Evolutionary conservation across 169 alveolate species (phyloP).

Genomic region (Plasmodium gonderi): DNA sequence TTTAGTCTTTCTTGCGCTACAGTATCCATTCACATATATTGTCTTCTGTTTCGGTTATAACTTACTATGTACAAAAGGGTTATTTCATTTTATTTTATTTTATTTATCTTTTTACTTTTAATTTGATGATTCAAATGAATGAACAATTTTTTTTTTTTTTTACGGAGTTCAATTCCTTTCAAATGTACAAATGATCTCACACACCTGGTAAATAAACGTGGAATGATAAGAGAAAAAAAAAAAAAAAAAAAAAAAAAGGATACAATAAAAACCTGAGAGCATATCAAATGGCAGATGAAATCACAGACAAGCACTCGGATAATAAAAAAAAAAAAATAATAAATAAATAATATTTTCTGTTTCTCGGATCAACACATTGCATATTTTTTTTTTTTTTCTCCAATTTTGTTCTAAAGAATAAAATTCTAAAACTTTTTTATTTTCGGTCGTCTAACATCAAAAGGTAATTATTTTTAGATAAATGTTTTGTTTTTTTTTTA

Average conservation of each 20-base stretch:
- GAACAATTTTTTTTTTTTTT: background rate
- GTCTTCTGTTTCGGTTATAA: background rate
- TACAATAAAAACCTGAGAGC: too few relatives aligned
- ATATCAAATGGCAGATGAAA: background rate
- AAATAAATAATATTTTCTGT: background rate
- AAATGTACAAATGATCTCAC: background rate
- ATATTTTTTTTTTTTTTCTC: background rate
- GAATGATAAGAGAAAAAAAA: background rate
- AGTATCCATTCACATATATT: background rate
- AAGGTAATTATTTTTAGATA: background rate
- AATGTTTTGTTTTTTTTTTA: background rate
- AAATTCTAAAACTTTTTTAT: background rate
- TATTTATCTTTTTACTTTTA: background rate
- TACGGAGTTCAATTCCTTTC: background rate
- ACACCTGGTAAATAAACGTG: background rate
- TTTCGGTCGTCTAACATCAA: background rate
- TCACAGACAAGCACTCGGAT: background rate
- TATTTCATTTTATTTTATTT: background rate
- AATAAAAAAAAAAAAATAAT: conserved; percentile 2
- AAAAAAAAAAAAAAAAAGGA: background rate
- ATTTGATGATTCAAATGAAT: background rate
- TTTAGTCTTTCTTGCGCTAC: background rate
- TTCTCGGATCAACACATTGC: conserved; percentile 23
- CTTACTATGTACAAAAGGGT: background rate
- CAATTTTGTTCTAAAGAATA: background rate